Evolutionary conservation across 78 protist genomes (phyloP), one percentile per base, ranked within the genome.

Genomic region (Capsaspora owczarzaki): DNA sequence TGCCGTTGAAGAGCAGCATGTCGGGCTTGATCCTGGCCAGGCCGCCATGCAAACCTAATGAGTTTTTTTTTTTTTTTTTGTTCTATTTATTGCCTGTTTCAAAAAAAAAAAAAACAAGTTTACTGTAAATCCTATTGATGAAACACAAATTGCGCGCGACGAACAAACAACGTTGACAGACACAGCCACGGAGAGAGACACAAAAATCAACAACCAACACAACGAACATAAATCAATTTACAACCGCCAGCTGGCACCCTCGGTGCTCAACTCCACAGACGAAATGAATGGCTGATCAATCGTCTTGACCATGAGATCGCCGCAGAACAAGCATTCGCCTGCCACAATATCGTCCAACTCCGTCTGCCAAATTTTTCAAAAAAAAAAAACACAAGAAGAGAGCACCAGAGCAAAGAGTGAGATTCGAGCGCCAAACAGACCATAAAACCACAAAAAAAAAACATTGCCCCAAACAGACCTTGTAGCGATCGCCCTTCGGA

Each of bases 301-400:
- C 31, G 85, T 38, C 33, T 74, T 44, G 69, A 92, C 80, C 90
- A 85, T 87, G 5, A 87, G 20, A 10, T 84, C 89, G 63, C 95
- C 91, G 71, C 95, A 92, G 40, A 86, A 83, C 31, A 78, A 27
- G 56, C 95, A 92, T 46, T 92, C 92, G 40, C 85, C 76, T 25
- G 88, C 91, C 35, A 87, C 79, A 31, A 92, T 63, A 44, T 83
- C 84, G 41, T 92, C 95, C 33, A 89, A 53, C 69, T 89, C 92
- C 19, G 19, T 19, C 87, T 83, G 74, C 25, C n/a, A 35, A 10
- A 23, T 2, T 8, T n/a, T 31, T 37, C 5, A 60, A 60, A 6
- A 70, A 29, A 14, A 40, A 60, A 16, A 56, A 12, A 4, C 8
- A 22, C 56, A 2, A 4, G 46, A 4, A 22, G 2, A 8, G 25